phyloP scores from a whole-genome alignment of 495 filamentous ascomycete genomes.

The Astrocystis sublimbata region DNA sequence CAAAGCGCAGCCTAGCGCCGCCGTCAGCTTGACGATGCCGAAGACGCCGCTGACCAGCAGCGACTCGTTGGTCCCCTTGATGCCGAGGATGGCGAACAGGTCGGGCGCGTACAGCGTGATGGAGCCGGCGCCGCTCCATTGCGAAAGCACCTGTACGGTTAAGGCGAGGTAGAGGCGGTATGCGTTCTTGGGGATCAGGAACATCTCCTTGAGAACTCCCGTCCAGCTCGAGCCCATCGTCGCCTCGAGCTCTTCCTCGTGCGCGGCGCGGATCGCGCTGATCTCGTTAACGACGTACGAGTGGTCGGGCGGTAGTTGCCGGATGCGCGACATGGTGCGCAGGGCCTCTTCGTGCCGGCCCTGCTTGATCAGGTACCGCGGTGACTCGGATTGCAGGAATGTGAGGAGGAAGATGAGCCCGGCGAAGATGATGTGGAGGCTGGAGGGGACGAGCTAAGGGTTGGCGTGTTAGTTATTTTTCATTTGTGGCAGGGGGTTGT shows the following conservation, averaged over 20 bases:
- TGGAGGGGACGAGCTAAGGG: constrained; percentile 58
- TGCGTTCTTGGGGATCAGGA: constrained; percentile 59
- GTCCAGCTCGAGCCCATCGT: constrained; percentile 56
- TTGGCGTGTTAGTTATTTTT: neutral
- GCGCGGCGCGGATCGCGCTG: constrained; percentile 47
- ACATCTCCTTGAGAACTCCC: constrained; percentile 60
- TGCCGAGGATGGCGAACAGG: constrained; percentile 65
- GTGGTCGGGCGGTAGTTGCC: constrained; percentile 51
- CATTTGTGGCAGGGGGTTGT: neutral
- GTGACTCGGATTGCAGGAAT: constrained; percentile 64
- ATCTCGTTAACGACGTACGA: constrained; percentile 54
- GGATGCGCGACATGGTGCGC: constrained; percentile 49
- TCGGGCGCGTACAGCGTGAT: constrained; percentile 69
- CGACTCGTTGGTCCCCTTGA: constrained; percentile 60
- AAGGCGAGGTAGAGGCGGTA: constrained; percentile 63
- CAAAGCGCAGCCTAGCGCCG: constrained; percentile 63
- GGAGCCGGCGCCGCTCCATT: constrained; percentile 69
- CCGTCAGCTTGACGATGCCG: constrained; percentile 67
- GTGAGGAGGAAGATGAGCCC: constrained; percentile 64
- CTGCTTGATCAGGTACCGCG: constrained; percentile 57
- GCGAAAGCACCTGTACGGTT: constrained; percentile 61
- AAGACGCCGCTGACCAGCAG: constrained; percentile 70
- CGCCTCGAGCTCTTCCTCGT: constrained; percentile 57
- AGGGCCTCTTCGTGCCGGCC: constrained; percentile 49
- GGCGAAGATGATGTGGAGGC: constrained; percentile 72